Conservation (phyloP, 2,329 filamentous ascomycete genomes). For the Fusarium bactridioides region DNA sequence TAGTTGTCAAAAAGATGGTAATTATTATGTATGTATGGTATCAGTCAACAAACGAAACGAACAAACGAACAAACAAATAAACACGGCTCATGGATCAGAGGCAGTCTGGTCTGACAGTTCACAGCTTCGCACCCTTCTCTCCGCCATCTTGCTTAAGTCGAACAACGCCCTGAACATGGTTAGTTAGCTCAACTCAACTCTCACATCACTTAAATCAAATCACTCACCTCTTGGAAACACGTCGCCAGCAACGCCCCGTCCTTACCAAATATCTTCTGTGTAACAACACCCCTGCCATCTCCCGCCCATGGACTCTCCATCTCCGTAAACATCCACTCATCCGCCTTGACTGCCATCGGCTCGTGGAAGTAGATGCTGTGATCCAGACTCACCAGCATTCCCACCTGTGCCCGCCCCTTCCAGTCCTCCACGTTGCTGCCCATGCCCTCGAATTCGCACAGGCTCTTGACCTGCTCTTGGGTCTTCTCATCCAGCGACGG, state of each 20-base stretch:
- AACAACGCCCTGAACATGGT: conserved; percentile 56
- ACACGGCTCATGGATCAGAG: not conserved
- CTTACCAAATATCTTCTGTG: conserved; percentile 74
- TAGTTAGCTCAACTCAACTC: conserved; percentile 35
- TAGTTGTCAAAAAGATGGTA: not conserved
- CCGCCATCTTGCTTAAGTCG: conserved; percentile 55
- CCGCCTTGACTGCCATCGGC: conserved; percentile 63
- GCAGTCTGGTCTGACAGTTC: not conserved
- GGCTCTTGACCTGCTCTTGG: conserved; percentile 46
- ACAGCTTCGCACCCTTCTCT: conserved; percentile 48
- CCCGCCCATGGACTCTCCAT: conserved; percentile 84
- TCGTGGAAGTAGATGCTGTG: conserved; percentile 77
- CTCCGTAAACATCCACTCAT: conserved; percentile 82
- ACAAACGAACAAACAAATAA: not conserved
- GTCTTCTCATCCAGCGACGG: conserved; percentile 56
- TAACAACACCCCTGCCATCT: conserved; percentile 78
- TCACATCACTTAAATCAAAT: not conserved
- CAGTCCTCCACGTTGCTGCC: conserved; percentile 55
- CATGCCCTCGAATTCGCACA: conserved; percentile 55
- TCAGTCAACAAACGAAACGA: not conserved
- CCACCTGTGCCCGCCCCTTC: conserved; percentile 65
- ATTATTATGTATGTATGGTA: conserved; percentile 14
- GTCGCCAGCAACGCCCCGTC: conserved; percentile 79
- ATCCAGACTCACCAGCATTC: conserved; percentile 87
- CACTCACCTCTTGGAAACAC: conserved; percentile 77